A percentile compares a stretch with the other conserved stretches of the same genome.
phyloP scores from a whole-genome alignment of 140 eudicot species.

The Senecio squalidus region DNA sequence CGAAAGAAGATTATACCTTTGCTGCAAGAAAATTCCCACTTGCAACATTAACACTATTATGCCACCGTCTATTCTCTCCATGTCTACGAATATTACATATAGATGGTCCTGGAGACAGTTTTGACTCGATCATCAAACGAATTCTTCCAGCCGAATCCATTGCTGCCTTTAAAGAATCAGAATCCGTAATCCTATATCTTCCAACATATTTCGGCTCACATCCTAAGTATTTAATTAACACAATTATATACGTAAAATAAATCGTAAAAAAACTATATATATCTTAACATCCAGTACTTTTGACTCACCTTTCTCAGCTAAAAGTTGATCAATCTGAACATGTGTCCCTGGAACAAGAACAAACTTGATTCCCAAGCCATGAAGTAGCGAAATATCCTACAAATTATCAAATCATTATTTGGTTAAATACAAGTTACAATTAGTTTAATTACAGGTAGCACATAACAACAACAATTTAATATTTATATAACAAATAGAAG shows the following conservation, averaged over 20 bases:
- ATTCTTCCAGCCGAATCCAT: conserved; percentile 96
- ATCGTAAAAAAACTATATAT: background rate
- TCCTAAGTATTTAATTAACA: conserved; percentile 40
- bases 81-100: conserved; percentile 75
- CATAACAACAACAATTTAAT: no score
- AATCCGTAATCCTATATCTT: conserved; percentile 80
- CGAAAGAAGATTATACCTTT: conserved; percentile 43
- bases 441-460: no score
- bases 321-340: conserved; percentile 76
- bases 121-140: conserved; percentile 74
- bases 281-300: no score
- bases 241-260: conserved; percentile 1
- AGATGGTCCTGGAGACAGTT: conserved; percentile 91
- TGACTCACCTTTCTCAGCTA: conserved; percentile 72
- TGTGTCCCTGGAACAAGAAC: conserved; percentile 96
- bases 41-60: conserved; percentile 85
- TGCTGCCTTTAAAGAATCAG: conserved; percentile 81
- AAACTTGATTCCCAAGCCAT: conserved; percentile 82
- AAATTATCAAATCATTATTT: no score
- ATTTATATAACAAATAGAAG: no score
- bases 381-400: conserved; percentile 92
- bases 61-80: conserved; percentile 84
- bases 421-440: no score
- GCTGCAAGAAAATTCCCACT: conserved; percentile 97
- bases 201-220: conserved; percentile 78